Percentiles rank a stretch among this genome's conserved stretches.
These are phyloP conservation scores for Coccinonectria pachysandricola DNA, from an alignment of 2,329 filamentous ascomycete species.

Conservation along the genomic window DNA sequence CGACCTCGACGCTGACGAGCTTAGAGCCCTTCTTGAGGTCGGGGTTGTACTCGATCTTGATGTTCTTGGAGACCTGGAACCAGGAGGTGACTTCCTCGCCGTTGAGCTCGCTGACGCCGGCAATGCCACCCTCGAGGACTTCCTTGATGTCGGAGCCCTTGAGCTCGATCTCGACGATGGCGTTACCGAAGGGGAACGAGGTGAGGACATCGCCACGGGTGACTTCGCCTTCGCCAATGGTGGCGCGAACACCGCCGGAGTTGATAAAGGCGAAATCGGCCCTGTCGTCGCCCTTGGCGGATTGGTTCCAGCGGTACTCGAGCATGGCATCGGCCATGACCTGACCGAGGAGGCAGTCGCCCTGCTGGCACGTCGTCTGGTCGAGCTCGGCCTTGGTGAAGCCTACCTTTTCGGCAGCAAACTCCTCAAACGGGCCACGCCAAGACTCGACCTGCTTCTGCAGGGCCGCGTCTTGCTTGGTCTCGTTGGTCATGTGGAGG, in stretches of 20 bases:
- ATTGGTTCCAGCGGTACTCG: conserved; percentile 44
- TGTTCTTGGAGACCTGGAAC: conserved; percentile 48
- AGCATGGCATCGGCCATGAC: conserved; percentile 51
- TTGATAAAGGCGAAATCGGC: conserved; percentile 51
- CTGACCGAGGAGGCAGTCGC: conserved; percentile 49
- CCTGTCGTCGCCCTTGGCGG: conserved; percentile 25
- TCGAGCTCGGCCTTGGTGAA: conserved; percentile 44
- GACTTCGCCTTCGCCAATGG: conserved; percentile 49
- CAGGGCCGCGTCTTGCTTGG: conserved; percentile 43
- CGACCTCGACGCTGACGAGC: conserved; percentile 43
- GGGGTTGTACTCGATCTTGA: conserved; percentile 48
- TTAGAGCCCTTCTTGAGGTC: conserved; percentile 35
- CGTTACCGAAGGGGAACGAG: conserved; percentile 56
- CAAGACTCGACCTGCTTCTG: conserved; percentile 49
- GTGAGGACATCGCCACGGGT: conserved; percentile 55
- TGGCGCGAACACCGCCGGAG: conserved; percentile 52
- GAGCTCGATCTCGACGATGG: conserved; percentile 47
- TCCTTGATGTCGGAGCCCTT: conserved; percentile 44
- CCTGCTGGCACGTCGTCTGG: conserved; percentile 44
- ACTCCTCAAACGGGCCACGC: conserved; percentile 51
- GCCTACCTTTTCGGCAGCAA: conserved; percentile 47
- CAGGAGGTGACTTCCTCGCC: conserved; percentile 43
- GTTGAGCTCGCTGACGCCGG: conserved; percentile 44
- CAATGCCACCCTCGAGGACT: conserved; percentile 49
- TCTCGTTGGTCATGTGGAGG: conserved; percentile 53